Percentiles rank a stretch among this genome's conserved stretches.
Evolutionary conservation across 371 early-diverging fungal genomes (phyloP).

Genomic region (Apophysomyces elegans): DNA sequence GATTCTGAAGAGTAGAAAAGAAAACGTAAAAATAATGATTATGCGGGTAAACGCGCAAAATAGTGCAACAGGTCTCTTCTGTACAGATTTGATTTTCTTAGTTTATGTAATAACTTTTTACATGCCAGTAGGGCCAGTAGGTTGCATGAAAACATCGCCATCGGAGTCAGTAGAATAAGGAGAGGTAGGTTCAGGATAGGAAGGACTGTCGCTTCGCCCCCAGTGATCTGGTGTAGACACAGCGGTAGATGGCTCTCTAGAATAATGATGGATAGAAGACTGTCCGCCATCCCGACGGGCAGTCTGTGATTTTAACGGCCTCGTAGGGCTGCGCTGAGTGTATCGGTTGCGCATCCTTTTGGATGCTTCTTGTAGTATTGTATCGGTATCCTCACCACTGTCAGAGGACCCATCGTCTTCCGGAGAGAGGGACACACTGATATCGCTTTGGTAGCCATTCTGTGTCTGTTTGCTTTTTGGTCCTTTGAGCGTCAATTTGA

Average conservation of each 20-base stretch:
- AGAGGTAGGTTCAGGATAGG: conserved; percentile 11
- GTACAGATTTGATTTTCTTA: conserved; percentile 8
- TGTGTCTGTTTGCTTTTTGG: conserved; percentile 21
- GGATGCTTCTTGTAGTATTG: conserved; percentile 42
- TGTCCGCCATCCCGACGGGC: conserved; percentile 1
- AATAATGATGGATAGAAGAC: neutral
- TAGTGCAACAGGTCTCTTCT: neutral
- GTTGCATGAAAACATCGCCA: conserved; percentile 1
- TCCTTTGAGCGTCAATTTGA: conserved; percentile 39
- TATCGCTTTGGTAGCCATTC: conserved; percentile 9
- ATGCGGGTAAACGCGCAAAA: neutral
- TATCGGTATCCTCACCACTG: conserved; percentile 57
- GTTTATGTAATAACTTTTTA: conserved; percentile 2
- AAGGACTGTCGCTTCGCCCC: conserved; percentile 5
- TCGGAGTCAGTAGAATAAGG: conserved; percentile 5
- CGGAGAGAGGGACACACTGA: neutral
- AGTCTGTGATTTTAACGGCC: conserved; percentile 8
- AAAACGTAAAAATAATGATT: neutral
- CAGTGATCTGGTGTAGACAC: conserved; percentile 6
- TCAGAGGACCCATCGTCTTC: conserved; percentile 19
- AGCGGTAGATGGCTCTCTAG: conserved; percentile 4
- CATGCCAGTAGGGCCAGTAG: conserved; percentile 7
- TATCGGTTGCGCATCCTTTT: conserved; percentile 25
- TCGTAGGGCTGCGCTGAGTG: conserved; percentile 7
- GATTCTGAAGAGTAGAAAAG: neutral